Evolutionary conservation across 768 basidiomycete genomes (phyloP).

Genomic region (Naganishia randhawae): DNA sequence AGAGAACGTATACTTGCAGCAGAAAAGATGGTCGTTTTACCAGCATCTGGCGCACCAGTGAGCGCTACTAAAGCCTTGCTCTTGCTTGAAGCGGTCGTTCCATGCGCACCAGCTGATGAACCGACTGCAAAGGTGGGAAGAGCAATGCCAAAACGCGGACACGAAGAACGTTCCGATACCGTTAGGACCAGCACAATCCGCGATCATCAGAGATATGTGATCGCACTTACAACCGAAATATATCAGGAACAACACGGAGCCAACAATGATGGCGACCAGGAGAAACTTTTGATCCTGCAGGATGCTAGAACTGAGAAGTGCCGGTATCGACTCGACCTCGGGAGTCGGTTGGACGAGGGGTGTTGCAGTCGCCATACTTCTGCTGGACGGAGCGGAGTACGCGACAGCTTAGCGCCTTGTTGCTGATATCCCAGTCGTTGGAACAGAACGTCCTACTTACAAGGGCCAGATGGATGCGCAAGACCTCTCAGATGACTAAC

Average conservation of each 20-base stretch:
- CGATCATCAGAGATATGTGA: not conserved
- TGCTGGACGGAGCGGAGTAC: not conserved
- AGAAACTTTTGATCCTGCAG: not conserved
- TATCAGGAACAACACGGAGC: not conserved
- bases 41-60: conserved; percentile 42
- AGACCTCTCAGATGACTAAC: too few relatives aligned
- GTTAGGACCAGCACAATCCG: not conserved
- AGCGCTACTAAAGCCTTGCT: conserved; percentile 31
- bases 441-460: too few relatives aligned
- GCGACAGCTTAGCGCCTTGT: too few relatives aligned
- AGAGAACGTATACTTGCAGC: conserved; percentile 32
- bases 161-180: too few relatives aligned
- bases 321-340: not conserved
- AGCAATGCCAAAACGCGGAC: too few relatives aligned
- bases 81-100: not conserved
- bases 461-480: too few relatives aligned
- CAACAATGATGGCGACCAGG: not conserved
- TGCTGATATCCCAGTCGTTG: too few relatives aligned
- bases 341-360: not conserved
- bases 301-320: not conserved
- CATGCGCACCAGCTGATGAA: not conserved
- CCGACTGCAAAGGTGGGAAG: too few relatives aligned
- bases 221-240: not conserved
- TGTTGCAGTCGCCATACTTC: not conserved
- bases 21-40: conserved; percentile 47